phyloP scores from a whole-genome alignment of 116 monocot species.

The Posidonia oceanica region DNA sequence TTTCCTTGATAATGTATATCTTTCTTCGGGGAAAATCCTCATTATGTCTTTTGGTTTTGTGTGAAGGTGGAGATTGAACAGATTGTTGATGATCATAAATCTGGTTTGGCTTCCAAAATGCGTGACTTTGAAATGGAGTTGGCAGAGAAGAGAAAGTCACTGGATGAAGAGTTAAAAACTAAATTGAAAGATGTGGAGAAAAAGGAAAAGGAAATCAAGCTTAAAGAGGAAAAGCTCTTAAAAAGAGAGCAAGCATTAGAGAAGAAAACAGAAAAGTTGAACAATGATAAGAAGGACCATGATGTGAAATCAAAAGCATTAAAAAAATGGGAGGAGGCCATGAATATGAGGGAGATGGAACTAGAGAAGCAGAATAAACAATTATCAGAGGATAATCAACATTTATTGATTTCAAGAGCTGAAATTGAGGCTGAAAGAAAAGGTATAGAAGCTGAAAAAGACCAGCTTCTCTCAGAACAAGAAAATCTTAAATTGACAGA shows the following conservation, averaged over 20 bases:
- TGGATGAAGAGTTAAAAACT: slow-evolving; percentile 47
- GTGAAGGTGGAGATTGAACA: slow-evolving; percentile 74
- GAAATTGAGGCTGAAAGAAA: slow-evolving; percentile 42
- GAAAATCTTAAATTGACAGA: slow-evolving; percentile 56
- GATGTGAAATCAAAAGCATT: slow-evolving; percentile 53
- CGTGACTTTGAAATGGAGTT: slow-evolving; percentile 70
- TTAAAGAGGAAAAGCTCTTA: slow-evolving; percentile 37
- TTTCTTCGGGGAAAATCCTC: background rate
- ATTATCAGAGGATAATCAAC: slow-evolving; percentile 28
- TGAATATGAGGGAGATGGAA: slow-evolving; percentile 42
- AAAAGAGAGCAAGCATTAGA: slow-evolving; percentile 62
- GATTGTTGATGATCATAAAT: slow-evolving; percentile 67
- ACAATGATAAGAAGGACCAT: slow-evolving; percentile 44
- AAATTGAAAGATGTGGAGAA: slow-evolving; percentile 42
- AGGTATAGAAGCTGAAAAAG: slow-evolving; percentile 41
- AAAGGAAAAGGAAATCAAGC: slow-evolving; percentile 25
- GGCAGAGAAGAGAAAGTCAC: slow-evolving; percentile 28
- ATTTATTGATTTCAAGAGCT: slow-evolving; percentile 20
- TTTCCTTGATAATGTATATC: too few relatives aligned
- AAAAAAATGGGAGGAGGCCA: slow-evolving; percentile 51
- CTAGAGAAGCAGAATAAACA: slow-evolving; percentile 37
- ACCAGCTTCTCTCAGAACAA: slow-evolving; percentile 26
- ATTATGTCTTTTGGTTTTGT: background rate
- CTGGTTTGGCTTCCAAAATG: slow-evolving; percentile 41
- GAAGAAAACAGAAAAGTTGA: slow-evolving; percentile 34